phyloP scores from a whole-genome alignment of 2,329 filamentous ascomycete species.

The Exophiala sideris region DNA sequence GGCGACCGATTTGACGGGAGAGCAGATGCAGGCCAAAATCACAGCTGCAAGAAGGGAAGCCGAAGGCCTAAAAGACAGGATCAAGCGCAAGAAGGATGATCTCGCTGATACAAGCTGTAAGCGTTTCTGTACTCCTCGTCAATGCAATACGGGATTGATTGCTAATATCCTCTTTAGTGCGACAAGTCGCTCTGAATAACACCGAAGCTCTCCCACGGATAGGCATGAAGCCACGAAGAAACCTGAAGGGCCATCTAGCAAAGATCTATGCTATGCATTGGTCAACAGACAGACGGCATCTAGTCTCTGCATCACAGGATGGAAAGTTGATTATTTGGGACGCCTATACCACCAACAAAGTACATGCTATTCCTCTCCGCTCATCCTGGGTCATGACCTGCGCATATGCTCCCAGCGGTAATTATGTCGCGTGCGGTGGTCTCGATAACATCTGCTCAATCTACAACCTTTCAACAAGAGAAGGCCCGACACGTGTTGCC shows the following conservation, averaged over 20 bases:
- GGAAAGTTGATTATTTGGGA: constrained; percentile 99
- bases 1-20: constrained; percentile 49
- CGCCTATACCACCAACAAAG: constrained; percentile 99
- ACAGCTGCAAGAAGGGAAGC: constrained; percentile 93
- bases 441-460: constrained; percentile 99
- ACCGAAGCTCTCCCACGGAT: constrained; percentile 90
- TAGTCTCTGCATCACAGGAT: constrained; percentile 96
- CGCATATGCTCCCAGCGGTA: constrained; percentile 95
- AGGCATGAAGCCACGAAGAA: constrained; percentile 96
- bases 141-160: constrained; percentile 5
- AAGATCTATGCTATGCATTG: constrained; percentile 99
- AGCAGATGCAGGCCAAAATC: constrained; percentile 84
- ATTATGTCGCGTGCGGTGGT: constrained; percentile 97
- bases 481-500: constrained; percentile 94
- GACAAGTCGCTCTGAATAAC: constrained; percentile 85
- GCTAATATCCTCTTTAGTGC: constrained; percentile 58
- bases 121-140: constrained; percentile 34
- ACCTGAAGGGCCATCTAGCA: constrained; percentile 93
- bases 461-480: constrained; percentile 95
- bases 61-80: constrained; percentile 94
- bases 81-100: constrained; percentile 99
- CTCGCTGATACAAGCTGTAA: constrained; percentile 95
- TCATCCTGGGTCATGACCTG: constrained; percentile 99
- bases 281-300: constrained; percentile 95
- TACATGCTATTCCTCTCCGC: constrained; percentile 93